Conservation (phyloP, 345 rosid genomes). For the Acer campestre region DNA sequence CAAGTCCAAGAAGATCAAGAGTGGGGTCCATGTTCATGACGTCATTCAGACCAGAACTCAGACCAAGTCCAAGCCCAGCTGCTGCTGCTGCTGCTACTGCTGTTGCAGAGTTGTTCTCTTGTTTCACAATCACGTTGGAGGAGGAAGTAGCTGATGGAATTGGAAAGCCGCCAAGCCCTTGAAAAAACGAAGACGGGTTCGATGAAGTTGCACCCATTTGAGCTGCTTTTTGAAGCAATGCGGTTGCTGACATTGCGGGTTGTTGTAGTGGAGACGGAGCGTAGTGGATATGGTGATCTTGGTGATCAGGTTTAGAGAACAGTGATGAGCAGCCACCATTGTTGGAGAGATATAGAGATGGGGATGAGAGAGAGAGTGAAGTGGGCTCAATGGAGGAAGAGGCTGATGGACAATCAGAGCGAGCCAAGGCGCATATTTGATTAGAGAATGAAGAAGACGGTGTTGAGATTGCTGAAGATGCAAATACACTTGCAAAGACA, state of each 20-base stretch:
- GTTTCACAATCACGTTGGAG: constrained; percentile 27
- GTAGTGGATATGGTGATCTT: constrained; percentile 34
- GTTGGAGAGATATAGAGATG: constrained; percentile 51
- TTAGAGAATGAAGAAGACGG: constrained; percentile 42
- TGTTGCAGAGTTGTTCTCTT: constrained; percentile 13
- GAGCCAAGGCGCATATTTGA: constrained; percentile 29
- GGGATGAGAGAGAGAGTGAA: constrained; percentile 64
- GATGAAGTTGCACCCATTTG: constrained; percentile 82
- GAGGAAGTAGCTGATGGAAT: constrained; percentile 33
- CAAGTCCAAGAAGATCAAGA: constrained; percentile 69
- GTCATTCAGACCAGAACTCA: constrained; percentile 31
- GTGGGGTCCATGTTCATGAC: constrained; percentile 44
- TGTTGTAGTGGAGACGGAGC: constrained; percentile 31
- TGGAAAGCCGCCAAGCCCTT: constrained; percentile 55
- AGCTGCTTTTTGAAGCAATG: constrained; percentile 94
- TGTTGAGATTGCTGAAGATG: constrained; percentile 38
- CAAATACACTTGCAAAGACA: constrained; percentile 52
- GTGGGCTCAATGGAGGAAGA: constrained; percentile 55
- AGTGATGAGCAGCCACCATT: constrained; percentile 38
- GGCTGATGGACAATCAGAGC: constrained; percentile 33
- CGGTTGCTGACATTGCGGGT: constrained; percentile 93
- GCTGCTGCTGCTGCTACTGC: not conserved
- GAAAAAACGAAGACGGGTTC: constrained; percentile 40
- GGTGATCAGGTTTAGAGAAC: constrained; percentile 31
- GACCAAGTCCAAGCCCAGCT: constrained; percentile 48